These are phyloP conservation scores for Apiospora pterosperma DNA, from an alignment of 2,329 filamentous ascomycete species.

Conservation along the genomic window DNA sequence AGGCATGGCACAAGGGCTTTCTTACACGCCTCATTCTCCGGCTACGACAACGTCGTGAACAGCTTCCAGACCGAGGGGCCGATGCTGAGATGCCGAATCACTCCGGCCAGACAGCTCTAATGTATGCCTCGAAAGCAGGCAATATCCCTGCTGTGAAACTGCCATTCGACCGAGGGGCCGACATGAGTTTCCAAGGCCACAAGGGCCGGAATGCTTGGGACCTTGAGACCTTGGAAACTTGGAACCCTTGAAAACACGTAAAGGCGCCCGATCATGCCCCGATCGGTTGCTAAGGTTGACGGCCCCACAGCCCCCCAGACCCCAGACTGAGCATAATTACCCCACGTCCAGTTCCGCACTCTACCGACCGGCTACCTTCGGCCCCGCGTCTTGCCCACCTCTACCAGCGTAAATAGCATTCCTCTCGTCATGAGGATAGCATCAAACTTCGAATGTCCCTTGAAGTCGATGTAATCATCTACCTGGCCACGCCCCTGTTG, in stretches of 20 bases:
- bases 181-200: neutral
- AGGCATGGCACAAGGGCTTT: neutral
- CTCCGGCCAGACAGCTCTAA: neutral
- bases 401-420: neutral
- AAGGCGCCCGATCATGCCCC: no score
- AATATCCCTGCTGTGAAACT: neutral
- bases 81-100: no score
- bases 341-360: neutral
- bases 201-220: neutral
- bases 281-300: no score
- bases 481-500: neutral
- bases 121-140: neutral
- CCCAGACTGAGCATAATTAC: neutral
- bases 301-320: no score
- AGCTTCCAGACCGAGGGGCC: no score
- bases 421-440: neutral
- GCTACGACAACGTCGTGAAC: no score
- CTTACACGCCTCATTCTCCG: no score
- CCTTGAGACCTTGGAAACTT: no score
- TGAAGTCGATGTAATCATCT: neutral
- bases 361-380: neutral
- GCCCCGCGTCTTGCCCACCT: neutral
- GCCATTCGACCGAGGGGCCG: neutral
- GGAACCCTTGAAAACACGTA: no score
- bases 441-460: neutral